Evolutionary conservation across 495 filamentous ascomycete species (phyloP), one percentile per base, ranked within the genome.

Genomic region (Evernia prunastri): DNA sequence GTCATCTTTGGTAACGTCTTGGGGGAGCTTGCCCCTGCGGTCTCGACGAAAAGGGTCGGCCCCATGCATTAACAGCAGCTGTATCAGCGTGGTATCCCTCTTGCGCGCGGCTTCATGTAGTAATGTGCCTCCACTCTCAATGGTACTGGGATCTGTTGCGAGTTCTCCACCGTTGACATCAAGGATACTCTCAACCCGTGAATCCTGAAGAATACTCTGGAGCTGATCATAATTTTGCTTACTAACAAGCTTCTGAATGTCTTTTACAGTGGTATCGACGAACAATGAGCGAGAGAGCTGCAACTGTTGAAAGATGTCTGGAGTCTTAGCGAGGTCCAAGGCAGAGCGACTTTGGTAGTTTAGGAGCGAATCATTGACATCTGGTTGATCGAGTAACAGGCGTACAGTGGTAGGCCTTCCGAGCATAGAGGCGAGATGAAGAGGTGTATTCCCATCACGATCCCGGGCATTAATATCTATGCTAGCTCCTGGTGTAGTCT

Each of bases 1-100:
- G 65, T 98, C 94, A 74, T 98, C 94, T 72, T 97, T 97, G 27
- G 94, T 98, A 25, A 96, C 87, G 76, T 97, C 93, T 73, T 98
- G 94, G 25, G 94, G 92, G 33, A 98, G 81, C 73, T 96, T 97
- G 11, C 94, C 95, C 76, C 90, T 94, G 64, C 90, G 90, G 74
- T 98, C 94, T 56, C 95, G 84, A 51, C 90, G 86, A 74, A 98
- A 98, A 2, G 94, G 94, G 77, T 98, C 94, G n/a, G 94, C 94
- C 4, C 94, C 95, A 71, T 98, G 95, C 56, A 96, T 84, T 45
- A 98, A 76, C 20, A 98, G 82, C 13, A 96, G 80, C 71, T 97
- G 88, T 59, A 96, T 93, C 20, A 98, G 80, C 58, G 86, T 85
- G 17, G 83, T 86, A 70, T 98, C 92, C 72, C 82, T 91, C 68